Conservation (phyloP, 1,284 basidiomycete species). For the Coniophora puteana region DNA sequence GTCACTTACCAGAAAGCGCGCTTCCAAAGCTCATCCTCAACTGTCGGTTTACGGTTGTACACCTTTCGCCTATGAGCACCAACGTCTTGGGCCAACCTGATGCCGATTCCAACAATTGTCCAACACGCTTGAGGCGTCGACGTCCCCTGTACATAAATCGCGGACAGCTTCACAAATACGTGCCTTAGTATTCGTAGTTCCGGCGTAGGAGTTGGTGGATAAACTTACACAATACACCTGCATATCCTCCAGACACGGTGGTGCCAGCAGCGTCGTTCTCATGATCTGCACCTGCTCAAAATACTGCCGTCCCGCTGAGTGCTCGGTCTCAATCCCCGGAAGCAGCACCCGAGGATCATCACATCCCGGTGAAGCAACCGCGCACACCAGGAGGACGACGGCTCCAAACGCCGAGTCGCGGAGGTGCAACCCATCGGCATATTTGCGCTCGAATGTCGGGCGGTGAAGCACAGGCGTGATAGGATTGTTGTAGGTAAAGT, state of each 20-base stretch:
- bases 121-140: constrained; percentile 70
- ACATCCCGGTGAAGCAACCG: constrained; percentile 66
- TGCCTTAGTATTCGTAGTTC: background rate
- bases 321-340: constrained; percentile 36
- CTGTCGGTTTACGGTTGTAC: constrained; percentile 32
- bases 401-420: constrained; percentile 62
- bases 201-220: background rate
- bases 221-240: constrained; percentile 48
- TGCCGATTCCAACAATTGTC: constrained; percentile 68
- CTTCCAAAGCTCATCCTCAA: constrained; percentile 70
- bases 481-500: constrained; percentile 61
- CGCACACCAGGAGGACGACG: constrained; percentile 72
- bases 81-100: constrained; percentile 66
- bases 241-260: constrained; percentile 57
- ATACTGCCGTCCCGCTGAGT: constrained; percentile 74
- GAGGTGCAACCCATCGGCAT: constrained; percentile 55
- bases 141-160: constrained; percentile 51
- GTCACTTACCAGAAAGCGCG: constrained; percentile 78
- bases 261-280: constrained; percentile 42
- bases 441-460: constrained; percentile 64
- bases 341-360: constrained; percentile 59
- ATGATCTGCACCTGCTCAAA: constrained; percentile 60
- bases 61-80: constrained; percentile 59
- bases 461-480: constrained; percentile 76
- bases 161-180: constrained; percentile 33